phyloP scores from a whole-genome alignment of 1,284 basidiomycete genomes.

The Sphagnurus paluster region DNA sequence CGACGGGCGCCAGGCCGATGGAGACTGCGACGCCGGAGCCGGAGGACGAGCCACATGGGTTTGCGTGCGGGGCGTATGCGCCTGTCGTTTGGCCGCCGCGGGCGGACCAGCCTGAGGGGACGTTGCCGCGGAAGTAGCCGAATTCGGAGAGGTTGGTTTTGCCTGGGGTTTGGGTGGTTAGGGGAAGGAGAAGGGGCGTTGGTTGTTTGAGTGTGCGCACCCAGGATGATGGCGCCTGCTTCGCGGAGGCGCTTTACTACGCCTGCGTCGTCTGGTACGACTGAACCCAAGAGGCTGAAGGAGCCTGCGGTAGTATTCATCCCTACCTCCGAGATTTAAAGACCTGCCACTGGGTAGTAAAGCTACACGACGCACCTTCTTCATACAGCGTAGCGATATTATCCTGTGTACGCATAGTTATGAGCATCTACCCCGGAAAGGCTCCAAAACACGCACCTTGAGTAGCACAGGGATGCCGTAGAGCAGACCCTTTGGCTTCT shows the following conservation, averaged over 20 bases:
- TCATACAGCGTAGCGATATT: slow-evolving; percentile 61
- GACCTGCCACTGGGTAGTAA: background rate
- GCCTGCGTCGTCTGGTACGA: slow-evolving; percentile 63
- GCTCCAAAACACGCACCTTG: slow-evolving; percentile 40
- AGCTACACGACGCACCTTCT: slow-evolving; percentile 42
- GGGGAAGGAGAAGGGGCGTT: background rate
- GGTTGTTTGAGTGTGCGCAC: slow-evolving; percentile 24
- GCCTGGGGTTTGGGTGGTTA: slow-evolving; percentile 29
- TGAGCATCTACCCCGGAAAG: no score
- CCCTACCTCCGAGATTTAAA: slow-evolving; percentile 34
- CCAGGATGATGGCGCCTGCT: slow-evolving; percentile 70
- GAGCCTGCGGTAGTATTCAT: slow-evolving; percentile 71
- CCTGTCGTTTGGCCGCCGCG: slow-evolving; percentile 63
- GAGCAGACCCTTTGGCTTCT: slow-evolving; percentile 46
- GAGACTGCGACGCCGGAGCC: slow-evolving; percentile 63
- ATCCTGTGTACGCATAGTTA: slow-evolving; percentile 31
- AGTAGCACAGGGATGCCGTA: slow-evolving; percentile 73
- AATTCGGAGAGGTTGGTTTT: slow-evolving; percentile 68
- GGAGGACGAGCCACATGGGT: slow-evolving; percentile 67
- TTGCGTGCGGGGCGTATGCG: slow-evolving; percentile 59
- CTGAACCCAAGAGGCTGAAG: slow-evolving; percentile 53
- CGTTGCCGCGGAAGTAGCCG: slow-evolving; percentile 55
- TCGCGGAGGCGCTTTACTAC: slow-evolving; percentile 59
- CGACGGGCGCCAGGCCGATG: slow-evolving; percentile 59
- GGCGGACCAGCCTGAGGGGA: slow-evolving; percentile 65